Evolutionary conservation across 1,139 yeast genomes (phyloP).

Genomic region (Geotrichum candidum): DNA sequence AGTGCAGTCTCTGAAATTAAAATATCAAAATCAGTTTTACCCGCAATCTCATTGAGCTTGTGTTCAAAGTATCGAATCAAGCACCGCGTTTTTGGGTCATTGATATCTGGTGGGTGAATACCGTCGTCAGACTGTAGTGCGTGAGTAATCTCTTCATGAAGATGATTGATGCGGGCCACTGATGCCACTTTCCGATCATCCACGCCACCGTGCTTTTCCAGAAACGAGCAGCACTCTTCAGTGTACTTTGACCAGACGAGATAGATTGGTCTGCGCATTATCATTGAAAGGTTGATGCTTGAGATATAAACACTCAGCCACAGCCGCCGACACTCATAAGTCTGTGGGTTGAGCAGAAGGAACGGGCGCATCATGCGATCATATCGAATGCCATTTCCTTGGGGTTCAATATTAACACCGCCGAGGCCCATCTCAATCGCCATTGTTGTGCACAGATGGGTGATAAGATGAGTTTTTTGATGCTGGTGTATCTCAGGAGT

Average conservation of each 20-base stretch:
- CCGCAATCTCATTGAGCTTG: slow-evolving; percentile 15
- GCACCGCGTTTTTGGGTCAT: slow-evolving; percentile 23
- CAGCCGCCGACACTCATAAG: slow-evolving; percentile 33
- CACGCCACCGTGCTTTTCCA: slow-evolving; percentile 34
- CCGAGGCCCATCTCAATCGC: slow-evolving; percentile 72
- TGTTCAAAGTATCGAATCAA: slow-evolving; percentile 25
- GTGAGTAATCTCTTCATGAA: slow-evolving; percentile 51
- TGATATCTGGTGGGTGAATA: slow-evolving; percentile 28
- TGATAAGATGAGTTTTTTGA: slow-evolving; percentile 66
- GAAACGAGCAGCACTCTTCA: slow-evolving; percentile 51
- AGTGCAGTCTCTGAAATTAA: neutral
- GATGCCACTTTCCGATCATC: slow-evolving; percentile 42
- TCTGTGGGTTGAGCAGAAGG: slow-evolving; percentile 33
- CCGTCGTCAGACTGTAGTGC: slow-evolving; percentile 26
- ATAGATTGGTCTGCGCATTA: slow-evolving; percentile 28
- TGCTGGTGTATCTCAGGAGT: slow-evolving; percentile 76
- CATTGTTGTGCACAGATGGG: slow-evolving; percentile 59
- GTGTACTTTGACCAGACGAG: slow-evolving; percentile 46
- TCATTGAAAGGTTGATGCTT: slow-evolving; percentile 29
- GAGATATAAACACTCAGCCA: slow-evolving; percentile 31
- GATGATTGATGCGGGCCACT: slow-evolving; percentile 53
- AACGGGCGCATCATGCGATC: slow-evolving; percentile 36
- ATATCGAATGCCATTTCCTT: slow-evolving; percentile 15
- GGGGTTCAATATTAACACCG: slow-evolving; percentile 19
- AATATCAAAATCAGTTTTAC: neutral